Base-by-base conservation (phyloP, 257 asterid species). In the Perilla frutescens region DNA sequence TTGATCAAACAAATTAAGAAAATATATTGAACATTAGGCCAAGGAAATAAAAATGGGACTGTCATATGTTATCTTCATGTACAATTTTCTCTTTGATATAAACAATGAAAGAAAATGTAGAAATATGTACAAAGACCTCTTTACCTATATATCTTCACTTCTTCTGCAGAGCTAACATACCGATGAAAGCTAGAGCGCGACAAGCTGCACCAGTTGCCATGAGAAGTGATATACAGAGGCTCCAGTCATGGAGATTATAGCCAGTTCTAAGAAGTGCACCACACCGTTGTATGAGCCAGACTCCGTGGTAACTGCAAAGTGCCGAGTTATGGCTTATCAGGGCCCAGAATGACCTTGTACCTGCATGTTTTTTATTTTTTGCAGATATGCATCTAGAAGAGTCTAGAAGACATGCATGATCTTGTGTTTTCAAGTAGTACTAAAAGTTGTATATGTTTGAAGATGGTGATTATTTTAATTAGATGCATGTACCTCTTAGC, bases 271-370 rank as follows among this genome's bases (percentile, higher is more conserved):
- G 70, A 48, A 84, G 85, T 36, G 87, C 88, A 2, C 88, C 91
- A 40, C 91, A 86, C 70, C 88, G 82, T 70, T 86, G 91, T 75
- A 86, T 86, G 43, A 86, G 84, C 91, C 91, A 86, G 0, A 86
- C 91, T 53, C 91, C 88, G 8, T 81, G 59, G 43, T 86, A 86
- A 56, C 90, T 86, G 88, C 82, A 79, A 20, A 63, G 59, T 36
- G 15, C 11, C n/a, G 55, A 43, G 10, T 29, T 48, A 44, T 11
- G 56, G 12, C 70, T 5, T 12, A 9, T 76, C 40, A 56, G 56
- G 50, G 7, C 47, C 58, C 8, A 32, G n/a, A 41, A 45, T n/a
- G n/a, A n/a, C n/a, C n/a, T n/a, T n/a, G n/a, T n/a, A n/a, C n/a
- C n/a, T n/a, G n/a, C n/a, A n/a, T n/a, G n/a, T n/a, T n/a, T n/a